Percentiles rank a stretch among this genome's conserved stretches.
These are phyloP conservation scores for Pisolithus marmoratus DNA, from an alignment of 768 basidiomycete species.

Conservation along the genomic window DNA sequence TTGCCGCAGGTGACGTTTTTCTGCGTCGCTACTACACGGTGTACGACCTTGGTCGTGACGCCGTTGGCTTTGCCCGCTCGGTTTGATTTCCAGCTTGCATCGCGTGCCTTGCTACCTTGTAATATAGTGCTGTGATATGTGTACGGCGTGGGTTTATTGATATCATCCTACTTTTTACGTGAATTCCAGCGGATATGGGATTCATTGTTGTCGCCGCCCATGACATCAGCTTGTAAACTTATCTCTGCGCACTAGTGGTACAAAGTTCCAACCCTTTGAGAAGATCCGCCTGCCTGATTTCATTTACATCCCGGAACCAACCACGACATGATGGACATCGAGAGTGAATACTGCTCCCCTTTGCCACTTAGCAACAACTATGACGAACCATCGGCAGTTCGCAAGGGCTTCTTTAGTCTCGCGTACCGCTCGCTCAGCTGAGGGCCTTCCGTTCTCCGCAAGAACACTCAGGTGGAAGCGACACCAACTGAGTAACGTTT, in stretches of 20 bases:
- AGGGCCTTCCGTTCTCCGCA: slow-evolving; percentile 16
- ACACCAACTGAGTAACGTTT: slow-evolving; percentile 18
- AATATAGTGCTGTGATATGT: not conserved
- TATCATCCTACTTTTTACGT: not conserved
- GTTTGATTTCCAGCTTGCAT: slow-evolving; percentile 16
- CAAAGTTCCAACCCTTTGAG: not conserved
- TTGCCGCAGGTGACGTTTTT: slow-evolving; percentile 70
- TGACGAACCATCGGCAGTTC: not conserved
- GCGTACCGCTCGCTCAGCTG: not conserved
- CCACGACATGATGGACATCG: not conserved
- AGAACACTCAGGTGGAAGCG: slow-evolving; percentile 18
- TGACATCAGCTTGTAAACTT: no score
- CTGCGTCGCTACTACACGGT: slow-evolving; percentile 89
- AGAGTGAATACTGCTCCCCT: not conserved
- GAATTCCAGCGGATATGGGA: not conserved
- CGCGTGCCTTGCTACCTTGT: not conserved
- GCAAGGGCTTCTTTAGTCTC: not conserved
- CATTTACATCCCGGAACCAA: not conserved
- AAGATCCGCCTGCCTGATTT: not conserved
- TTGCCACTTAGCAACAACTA: slow-evolving; percentile 11
- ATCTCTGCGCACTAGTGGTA: no score
- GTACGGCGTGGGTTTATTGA: not conserved
- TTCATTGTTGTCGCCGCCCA: not conserved
- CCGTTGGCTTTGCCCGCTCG: slow-evolving; percentile 76
- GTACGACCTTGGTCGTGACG: slow-evolving; percentile 73